Percentiles rank a stretch among this genome's conserved stretches.
Conservation (phyloP, 352 stramenopile species). For the Pythium apleroticum region DNA sequence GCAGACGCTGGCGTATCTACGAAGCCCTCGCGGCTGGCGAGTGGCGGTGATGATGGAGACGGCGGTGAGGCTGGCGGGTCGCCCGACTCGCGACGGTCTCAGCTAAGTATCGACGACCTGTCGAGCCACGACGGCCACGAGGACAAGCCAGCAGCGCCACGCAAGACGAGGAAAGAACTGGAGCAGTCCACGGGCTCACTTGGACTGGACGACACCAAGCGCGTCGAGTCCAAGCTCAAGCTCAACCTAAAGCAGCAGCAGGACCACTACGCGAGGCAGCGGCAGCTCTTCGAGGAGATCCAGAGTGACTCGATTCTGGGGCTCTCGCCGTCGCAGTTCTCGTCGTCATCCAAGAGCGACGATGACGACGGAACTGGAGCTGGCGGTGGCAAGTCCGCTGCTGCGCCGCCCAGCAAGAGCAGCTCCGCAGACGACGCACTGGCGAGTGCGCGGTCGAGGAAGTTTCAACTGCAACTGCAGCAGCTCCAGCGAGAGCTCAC, state of each 20-base stretch:
- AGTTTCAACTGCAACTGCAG: conserved; percentile 21
- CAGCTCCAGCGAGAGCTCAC: conserved; percentile 2
- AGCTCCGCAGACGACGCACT: not conserved
- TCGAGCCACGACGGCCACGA: conserved; percentile 24
- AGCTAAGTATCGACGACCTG: conserved; percentile 51
- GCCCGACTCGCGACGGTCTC: conserved; percentile 24
- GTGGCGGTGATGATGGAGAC: not conserved
- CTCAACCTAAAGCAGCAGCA: conserved; percentile 58
- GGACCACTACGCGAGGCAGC: conserved; percentile 58
- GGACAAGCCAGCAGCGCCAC: conserved; percentile 15
- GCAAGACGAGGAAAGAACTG: conserved; percentile 5
- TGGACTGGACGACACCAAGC: conserved; percentile 25
- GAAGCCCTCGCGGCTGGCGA: not conserved
- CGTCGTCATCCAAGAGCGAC: conserved; percentile 27
- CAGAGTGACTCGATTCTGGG: conserved; percentile 22
- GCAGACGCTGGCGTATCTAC: not conserved
- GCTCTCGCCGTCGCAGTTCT: conserved; percentile 23
- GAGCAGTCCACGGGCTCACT: conserved; percentile 1
- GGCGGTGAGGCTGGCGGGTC: not conserved
- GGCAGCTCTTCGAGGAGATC: conserved; percentile 62
- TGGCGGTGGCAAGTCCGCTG: not conserved
- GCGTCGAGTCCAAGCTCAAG: conserved; percentile 53
- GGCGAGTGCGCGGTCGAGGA: not conserved
- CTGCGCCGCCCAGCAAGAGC: not conserved
- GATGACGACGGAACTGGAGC: not conserved